Percentiles rank a stretch among this genome's conserved stretches.
These are phyloP conservation scores for Davidsoniella australis DNA, from an alignment of 2,329 filamentous ascomycete species.

Conservation along the genomic window DNA sequence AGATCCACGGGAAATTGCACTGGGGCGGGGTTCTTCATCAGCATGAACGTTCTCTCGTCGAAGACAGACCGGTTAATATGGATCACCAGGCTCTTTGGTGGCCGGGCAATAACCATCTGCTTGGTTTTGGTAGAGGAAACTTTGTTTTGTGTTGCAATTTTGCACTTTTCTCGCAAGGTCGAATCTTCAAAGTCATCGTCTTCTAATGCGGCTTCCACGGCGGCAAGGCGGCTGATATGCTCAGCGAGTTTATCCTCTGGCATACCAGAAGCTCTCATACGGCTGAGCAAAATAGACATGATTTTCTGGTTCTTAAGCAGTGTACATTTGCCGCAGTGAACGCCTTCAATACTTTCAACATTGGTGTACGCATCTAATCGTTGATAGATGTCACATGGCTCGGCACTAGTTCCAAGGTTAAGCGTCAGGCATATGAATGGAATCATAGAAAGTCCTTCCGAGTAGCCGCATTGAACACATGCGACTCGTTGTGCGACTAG, in stretches of 20 bases:
- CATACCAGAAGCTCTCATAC: slow-evolving; percentile 13
- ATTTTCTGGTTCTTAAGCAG: slow-evolving; percentile 40
- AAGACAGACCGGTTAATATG: slow-evolving; percentile 90
- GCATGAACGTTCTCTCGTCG: slow-evolving; percentile 60
- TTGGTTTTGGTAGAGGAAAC: slow-evolving; percentile 72
- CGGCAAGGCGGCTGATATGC: slow-evolving; percentile 38
- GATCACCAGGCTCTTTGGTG: slow-evolving; percentile 64
- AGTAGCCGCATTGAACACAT: slow-evolving; percentile 70
- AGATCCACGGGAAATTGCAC: slow-evolving; percentile 61
- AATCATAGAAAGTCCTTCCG: slow-evolving; percentile 75
- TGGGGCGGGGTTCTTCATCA: slow-evolving; percentile 67
- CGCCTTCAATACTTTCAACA: slow-evolving; percentile 71
- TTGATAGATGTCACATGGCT: slow-evolving; percentile 54
- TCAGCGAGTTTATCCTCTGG: slow-evolving; percentile 35
- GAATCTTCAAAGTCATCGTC: slow-evolving; percentile 65
- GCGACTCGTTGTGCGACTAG: slow-evolving; percentile 75
- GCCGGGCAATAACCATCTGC: slow-evolving; percentile 68
- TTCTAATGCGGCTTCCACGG: slow-evolving; percentile 54
- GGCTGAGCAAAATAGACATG: slow-evolving; percentile 27
- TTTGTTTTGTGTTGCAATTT: slow-evolving; percentile 48
- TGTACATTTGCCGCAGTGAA: slow-evolving; percentile 85
- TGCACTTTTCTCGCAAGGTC: slow-evolving; percentile 45
- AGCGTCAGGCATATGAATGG: slow-evolving; percentile 90
- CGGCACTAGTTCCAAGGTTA: slow-evolving; percentile 48
- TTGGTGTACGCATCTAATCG: slow-evolving; percentile 72